Evolutionary conservation across 2,329 filamentous ascomycete genomes (phyloP), one percentile per base, ranked within the genome.

Genomic region (Diaporthe capsici): DNA sequence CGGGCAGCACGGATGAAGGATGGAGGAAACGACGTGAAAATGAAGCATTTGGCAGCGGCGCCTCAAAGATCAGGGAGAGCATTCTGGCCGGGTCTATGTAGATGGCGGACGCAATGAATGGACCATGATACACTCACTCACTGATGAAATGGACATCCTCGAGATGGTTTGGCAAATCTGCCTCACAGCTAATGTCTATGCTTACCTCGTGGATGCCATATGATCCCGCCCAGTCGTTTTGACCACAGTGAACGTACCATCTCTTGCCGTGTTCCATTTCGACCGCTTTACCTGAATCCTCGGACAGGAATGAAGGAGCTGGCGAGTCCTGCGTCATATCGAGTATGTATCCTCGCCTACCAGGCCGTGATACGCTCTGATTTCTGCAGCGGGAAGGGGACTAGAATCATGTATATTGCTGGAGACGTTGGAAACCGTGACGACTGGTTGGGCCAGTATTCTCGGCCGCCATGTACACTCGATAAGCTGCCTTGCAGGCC

Each of bases 41-140:
- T 37, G 42, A 51, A 63, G 42, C 71, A 63, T n/a, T 37, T 47
- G 37, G 28, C 22, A 60, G 70, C 39, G 31, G 37, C 31, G 55
- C n/a, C 37, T 28, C 42, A 20, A 28, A 61, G 7, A 28, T 28
- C 8, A 39, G 20, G 34, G 47, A 39, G 31, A 13, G 55, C 53
- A 49, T 60, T 60, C 31, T 61, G 44, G 57, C 44, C 39, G 55
- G 20, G n/a, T 28, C 22, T 39, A 7, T 13, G 47, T 25, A 39
- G 55, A 63, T 20, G 68, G 17, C 25, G 68, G 37, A 72, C 28
- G 31, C 22, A 51, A 42, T 72, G 68, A 49, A 72, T 61, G 22
- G 57, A 28, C n/a, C 47, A 72, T 44, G 51, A 72, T 42, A 61
- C 37, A 61, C 3, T 39, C 37, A 39, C 37, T 39, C 37, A 39